A percentile compares a stretch with the other conserved stretches of the same genome.
phyloP scores from a whole-genome alignment of 2,329 filamentous ascomycete species.

The Diaporthe aspalathi region DNA sequence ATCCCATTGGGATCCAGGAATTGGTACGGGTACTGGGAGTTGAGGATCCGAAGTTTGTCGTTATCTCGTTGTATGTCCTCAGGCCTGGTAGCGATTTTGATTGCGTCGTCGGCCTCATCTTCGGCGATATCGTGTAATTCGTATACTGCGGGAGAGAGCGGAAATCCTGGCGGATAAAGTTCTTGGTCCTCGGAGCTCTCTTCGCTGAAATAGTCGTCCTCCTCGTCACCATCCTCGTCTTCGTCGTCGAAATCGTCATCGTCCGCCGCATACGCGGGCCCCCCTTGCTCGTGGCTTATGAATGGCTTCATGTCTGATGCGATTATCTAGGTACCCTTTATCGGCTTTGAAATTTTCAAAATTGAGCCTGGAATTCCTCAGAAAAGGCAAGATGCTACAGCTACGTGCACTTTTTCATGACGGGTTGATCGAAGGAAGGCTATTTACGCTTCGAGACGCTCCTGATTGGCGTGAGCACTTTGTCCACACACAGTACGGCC shows the following conservation, averaged over 20 bases:
- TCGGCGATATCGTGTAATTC: not conserved
- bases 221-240: too few relatives aligned
- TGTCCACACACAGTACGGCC: not conserved
- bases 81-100: not conserved
- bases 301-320: not conserved
- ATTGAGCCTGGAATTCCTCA: not conserved
- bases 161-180: conserved; percentile 1
- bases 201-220: too few relatives aligned
- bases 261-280: too few relatives aligned
- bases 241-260: not conserved
- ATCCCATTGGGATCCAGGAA: not conserved
- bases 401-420: not conserved
- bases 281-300: too few relatives aligned
- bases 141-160: not conserved
- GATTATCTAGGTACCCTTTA: too few relatives aligned
- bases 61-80: not conserved
- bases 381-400: not conserved
- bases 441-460: not conserved
- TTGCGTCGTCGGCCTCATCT: not conserved
- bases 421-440: not conserved
- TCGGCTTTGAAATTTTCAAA: not conserved
- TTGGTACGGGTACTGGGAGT: not conserved
- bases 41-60: not conserved
- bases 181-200: not conserved
- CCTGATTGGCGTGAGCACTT: not conserved